Percentiles rank a stretch among this genome's conserved stretches.
Evolutionary conservation across 768 basidiomycete species (phyloP).

Genomic region (Mycena floridula): DNA sequence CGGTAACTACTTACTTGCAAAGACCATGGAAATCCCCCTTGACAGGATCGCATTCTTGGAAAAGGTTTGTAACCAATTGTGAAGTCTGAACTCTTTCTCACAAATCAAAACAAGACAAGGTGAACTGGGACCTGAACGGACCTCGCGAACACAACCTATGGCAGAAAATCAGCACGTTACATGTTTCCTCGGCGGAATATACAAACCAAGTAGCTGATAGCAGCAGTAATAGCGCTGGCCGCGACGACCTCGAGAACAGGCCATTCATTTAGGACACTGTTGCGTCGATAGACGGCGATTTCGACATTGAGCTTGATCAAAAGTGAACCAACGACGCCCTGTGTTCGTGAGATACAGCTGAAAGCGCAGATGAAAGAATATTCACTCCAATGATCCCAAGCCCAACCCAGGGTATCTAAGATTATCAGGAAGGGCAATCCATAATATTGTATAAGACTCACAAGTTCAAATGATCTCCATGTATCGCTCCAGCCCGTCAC

Average conservation of each 20-base stretch:
- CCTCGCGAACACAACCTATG: constrained; percentile 63
- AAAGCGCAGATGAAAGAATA: constrained; percentile 8
- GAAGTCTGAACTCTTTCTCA: constrained; percentile 58
- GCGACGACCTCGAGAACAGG: constrained; percentile 61
- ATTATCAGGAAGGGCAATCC: background rate
- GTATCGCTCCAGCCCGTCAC: constrained; percentile 53
- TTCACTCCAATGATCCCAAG: constrained; percentile 59
- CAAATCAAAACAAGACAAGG: background rate
- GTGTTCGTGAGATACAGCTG: constrained; percentile 1
- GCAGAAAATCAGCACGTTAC: no score
- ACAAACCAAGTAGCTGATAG: constrained; percentile 60
- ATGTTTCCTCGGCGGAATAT: no score
- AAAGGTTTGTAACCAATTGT: constrained; percentile 77
- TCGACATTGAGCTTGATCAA: constrained; percentile 63
- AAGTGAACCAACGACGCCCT: constrained; percentile 64
- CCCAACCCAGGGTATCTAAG: constrained; percentile 63
- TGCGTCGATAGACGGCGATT: constrained; percentile 54
- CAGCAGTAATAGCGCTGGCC: constrained; percentile 61
- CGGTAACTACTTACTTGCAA: constrained; percentile 57
- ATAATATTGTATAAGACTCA: constrained; percentile 19
- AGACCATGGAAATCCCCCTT: constrained; percentile 69
- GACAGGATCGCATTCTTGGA: constrained; percentile 72
- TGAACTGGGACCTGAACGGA: constrained; percentile 13
- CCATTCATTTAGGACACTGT: constrained; percentile 50
- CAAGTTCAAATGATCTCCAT: constrained; percentile 72